phyloP scores from a whole-genome alignment of 441 rosid species.

The Codiaeum variegatum region DNA sequence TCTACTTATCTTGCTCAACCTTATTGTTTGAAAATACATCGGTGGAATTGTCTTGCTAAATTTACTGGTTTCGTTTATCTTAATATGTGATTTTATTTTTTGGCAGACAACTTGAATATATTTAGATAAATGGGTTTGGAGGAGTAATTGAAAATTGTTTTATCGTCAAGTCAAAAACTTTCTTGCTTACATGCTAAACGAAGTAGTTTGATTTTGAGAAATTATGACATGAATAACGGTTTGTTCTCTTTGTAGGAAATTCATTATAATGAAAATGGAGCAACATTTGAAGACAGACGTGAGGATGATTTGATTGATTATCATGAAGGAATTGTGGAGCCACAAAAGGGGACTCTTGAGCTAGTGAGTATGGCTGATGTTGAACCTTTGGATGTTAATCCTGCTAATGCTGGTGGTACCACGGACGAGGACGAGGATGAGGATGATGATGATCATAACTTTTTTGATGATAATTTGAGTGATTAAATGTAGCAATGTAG shows the following conservation, averaged over 20 bases:
- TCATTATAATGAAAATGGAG: conserved; percentile 13
- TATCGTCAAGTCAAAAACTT: not conserved
- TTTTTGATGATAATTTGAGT: conserved; percentile 20
- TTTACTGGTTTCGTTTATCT: not conserved
- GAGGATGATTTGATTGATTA: conserved; percentile 21
- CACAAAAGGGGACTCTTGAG: conserved; percentile 14
- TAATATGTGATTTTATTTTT: not conserved
- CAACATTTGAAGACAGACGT: conserved; percentile 12
- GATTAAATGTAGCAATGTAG: not conserved
- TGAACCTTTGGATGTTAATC: conserved; percentile 16
- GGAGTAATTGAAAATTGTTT: not conserved
- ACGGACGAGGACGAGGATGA: conserved; percentile 10
- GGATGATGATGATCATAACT: conserved; percentile 12
- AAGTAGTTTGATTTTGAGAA: not conserved
- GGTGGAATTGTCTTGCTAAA: not conserved
- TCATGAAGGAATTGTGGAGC: conserved; percentile 3
- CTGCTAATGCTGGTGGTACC: conserved; percentile 12
- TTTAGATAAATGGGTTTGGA: not conserved
- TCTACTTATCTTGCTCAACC: not conserved
- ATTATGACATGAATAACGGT: not conserved
- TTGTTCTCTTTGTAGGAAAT: conserved; percentile 11
- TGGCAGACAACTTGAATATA: not conserved
- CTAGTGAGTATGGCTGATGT: conserved; percentile 13
- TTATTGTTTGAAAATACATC: not conserved
- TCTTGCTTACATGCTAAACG: not conserved